Evolutionary conservation across 2,329 filamentous ascomycete species (phyloP).

Genomic region (Penicillium expansum): DNA sequence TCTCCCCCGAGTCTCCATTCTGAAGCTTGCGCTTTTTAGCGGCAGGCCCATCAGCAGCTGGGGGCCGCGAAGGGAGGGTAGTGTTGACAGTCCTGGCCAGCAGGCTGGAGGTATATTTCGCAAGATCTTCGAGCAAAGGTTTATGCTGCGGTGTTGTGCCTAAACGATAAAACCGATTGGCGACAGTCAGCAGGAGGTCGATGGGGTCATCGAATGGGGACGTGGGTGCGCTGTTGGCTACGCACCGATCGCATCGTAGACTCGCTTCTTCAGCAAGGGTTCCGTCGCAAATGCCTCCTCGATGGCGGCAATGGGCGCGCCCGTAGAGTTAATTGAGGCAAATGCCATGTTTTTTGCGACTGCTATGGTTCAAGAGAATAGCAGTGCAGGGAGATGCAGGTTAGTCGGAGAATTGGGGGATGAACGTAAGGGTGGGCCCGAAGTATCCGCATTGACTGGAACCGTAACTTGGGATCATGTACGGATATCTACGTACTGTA

Average conservation of each 20-base stretch:
- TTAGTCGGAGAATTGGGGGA: constrained; percentile 14
- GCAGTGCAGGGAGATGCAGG: constrained; percentile 16
- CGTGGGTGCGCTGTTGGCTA: constrained; percentile 16
- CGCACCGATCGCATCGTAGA: constrained; percentile 46
- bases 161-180: constrained; percentile 19
- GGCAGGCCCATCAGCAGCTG: constrained; percentile 33
- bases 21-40: constrained; percentile 53
- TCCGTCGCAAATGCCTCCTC: constrained; percentile 44
- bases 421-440: constrained; percentile 13
- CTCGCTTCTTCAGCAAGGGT: constrained; percentile 39
- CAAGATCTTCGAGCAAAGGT: constrained; percentile 51
- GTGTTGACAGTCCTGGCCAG: constrained; percentile 33
- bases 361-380: constrained; percentile 14
- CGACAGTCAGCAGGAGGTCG: constrained; percentile 15
- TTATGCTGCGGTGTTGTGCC: constrained; percentile 38
- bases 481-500: not conserved
- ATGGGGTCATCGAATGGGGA: constrained; percentile 3
- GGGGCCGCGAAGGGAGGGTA: constrained; percentile 26
- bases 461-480: not conserved
- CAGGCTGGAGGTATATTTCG: constrained; percentile 44
- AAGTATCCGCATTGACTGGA: constrained; percentile 8
- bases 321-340: constrained; percentile 33
- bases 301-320: constrained; percentile 32
- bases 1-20: constrained; percentile 33
- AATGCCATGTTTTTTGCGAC: constrained; percentile 38